A percentile compares a stretch with the other conserved stretches of the same genome.
Evolutionary conservation across 192 early-diverging fungal species (phyloP).

Genomic region (Umbelopsis vinacea): DNA sequence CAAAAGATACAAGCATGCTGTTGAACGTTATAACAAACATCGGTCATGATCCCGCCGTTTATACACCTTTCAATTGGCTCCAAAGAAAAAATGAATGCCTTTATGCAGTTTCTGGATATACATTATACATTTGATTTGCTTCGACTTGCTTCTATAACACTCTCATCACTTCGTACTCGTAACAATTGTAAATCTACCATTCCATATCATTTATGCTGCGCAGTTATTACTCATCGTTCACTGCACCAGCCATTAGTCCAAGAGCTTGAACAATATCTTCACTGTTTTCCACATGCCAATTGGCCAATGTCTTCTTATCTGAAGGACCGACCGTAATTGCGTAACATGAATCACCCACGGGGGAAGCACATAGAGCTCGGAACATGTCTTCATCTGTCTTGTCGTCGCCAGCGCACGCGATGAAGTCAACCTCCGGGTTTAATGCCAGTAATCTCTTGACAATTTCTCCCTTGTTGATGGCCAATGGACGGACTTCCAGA

Average conservation of each 20-base stretch:
- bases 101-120: background rate
- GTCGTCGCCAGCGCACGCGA: slow-evolving; percentile 97
- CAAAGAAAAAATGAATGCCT: background rate
- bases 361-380: slow-evolving; percentile 12
- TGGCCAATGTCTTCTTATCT: slow-evolving; percentile 84
- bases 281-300: slow-evolving; percentile 79
- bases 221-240: background rate
- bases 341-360: slow-evolving; percentile 54
- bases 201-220: background rate
- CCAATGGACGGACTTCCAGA: slow-evolving; percentile 89
- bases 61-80: background rate
- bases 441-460: slow-evolving; percentile 80
- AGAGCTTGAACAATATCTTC: slow-evolving; percentile 59
- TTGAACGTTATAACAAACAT: background rate
- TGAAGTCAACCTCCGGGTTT: slow-evolving; percentile 79
- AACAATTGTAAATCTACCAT: background rate
- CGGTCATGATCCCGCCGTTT: background rate
- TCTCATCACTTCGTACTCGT: background rate
- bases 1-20: too few relatives aligned
- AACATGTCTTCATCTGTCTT: slow-evolving; percentile 99
- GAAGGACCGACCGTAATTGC: slow-evolving; percentile 79
- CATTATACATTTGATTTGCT: background rate
- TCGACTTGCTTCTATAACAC: background rate
- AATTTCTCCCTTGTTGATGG: slow-evolving; percentile 98
- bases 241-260: slow-evolving; percentile 11